Evolutionary conservation across 2,329 filamentous ascomycete species (phyloP), one percentile per base, ranked within the genome.

Genomic region (Pseudonectria foliicola): DNA sequence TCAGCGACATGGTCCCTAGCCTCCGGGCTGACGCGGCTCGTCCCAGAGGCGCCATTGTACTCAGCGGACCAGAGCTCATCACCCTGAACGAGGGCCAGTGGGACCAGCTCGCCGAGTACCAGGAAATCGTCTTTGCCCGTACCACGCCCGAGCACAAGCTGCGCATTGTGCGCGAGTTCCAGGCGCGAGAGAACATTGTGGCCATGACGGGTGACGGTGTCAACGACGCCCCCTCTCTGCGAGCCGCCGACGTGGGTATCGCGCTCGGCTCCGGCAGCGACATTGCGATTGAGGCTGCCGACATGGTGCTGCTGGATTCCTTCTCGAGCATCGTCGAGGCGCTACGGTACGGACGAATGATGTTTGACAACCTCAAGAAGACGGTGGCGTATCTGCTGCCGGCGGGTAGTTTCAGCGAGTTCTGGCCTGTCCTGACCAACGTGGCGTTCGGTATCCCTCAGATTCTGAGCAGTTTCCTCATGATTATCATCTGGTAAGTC

Each of bases 131-230:
- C 10, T 87, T 88, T 53, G 79, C 83, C 1, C 70, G 82, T 10
- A 88, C 82, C 0, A 87, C 83, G 0, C 83, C 82, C 0, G 82
- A 88, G 50, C 82, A 88, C 53, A 89, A 89, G 54, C 71, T 88
- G 6, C 77, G 81, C 24, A 88, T 88, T 41, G 82, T 89, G n/a
- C 74, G 75, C 21, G 82, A 85, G 54, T 80, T 87, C 41, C 82
- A 85, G 52, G 59, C 67, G 1, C 66, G 73, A 7, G 67, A 73
- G 52, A 82, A 45, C 58, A 80, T 84, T 2, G 77, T 93, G 1
- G 86, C 80, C 26, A 92, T 93, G 76, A 85, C 89, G 2, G 87
- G 86, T 25, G 86, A 93, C 48, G 86, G 87, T 13, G 85, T 90
- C 46, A 93, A 93, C 50, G 87, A 94, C 52, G 82, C 85, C 0